Conservation (phyloP, 2,329 filamentous ascomycete genomes). For the Nothopassalora personata region DNA sequence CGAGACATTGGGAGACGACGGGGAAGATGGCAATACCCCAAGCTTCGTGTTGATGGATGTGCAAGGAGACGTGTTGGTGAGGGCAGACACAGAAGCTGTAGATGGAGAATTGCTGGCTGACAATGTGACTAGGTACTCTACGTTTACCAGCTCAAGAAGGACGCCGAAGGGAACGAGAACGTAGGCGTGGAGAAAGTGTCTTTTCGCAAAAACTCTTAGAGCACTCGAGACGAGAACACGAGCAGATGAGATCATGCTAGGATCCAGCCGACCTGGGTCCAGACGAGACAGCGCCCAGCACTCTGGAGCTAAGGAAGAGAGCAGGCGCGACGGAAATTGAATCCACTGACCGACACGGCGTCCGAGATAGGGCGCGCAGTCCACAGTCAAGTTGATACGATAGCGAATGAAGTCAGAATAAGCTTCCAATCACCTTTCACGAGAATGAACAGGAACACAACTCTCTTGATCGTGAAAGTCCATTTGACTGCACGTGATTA, state of each 20-base stretch:
- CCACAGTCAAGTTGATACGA: neutral
- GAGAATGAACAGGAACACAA: neutral
- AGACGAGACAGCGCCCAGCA: neutral
- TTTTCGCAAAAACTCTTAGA: constrained; percentile 44
- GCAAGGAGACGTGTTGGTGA: constrained; percentile 82
- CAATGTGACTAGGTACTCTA: constrained; percentile 58
- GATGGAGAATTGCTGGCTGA: neutral
- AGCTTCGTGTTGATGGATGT: constrained; percentile 99
- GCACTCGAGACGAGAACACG: constrained; percentile 11
- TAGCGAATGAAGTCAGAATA: neutral
- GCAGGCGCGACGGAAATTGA: neutral
- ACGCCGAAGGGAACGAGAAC: constrained; percentile 48
- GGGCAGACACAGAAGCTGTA: neutral
- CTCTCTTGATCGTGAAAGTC: neutral
- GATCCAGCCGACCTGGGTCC: neutral
- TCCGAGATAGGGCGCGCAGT: neutral
- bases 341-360: neutral
- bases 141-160: constrained; percentile 64
- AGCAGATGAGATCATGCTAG: constrained; percentile 15
- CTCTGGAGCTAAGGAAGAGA: neutral
- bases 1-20: constrained; percentile 30
- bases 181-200: constrained; percentile 54
- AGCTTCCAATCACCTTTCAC: neutral
- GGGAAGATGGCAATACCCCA: constrained; percentile 64
- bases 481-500: neutral